Base-by-base conservation (phyloP, 176 grass and related monocot genomes). In the Neostapfia colusana region DNA sequence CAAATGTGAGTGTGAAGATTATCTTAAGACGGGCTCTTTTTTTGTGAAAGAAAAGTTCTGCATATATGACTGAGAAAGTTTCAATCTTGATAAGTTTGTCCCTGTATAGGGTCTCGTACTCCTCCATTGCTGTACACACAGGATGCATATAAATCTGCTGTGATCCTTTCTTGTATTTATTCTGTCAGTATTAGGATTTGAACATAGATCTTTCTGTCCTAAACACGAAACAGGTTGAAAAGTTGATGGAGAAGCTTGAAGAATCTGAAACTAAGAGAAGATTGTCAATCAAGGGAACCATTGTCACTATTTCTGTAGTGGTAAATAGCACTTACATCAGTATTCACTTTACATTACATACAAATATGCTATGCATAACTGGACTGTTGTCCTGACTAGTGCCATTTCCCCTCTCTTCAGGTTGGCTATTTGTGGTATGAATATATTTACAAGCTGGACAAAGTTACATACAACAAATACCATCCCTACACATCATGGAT, bases 401-500 rank as follows among this genome's bases (percentile, higher is more conserved):
- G 21, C n/a, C n/a, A n/a, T 75, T 6, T 91, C 23, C 40, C 76
- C 60, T 15, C 78, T 58, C 27, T 80, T 53, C 82, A 99, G 96
- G 81, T 41, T 89, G 96, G 87, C 16, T 99, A 89, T 68, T 56
- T 95, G 31, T 99, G 96, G 96, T 99, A 95, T 43, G 92, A 95
- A 58, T 95, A 95, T 66, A 99, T 99, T 79, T 99, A 99, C 83
- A 99, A 86, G 89, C 85, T 99, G 18, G 96, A 99, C 67, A 99
- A 87, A 79, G 48, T 95, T 59, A 92, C 96, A 24, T 99, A 99
- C 83, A 99, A 99, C 60, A 99, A 95, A 63, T 99, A 89, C 69
- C 96, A 99, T 90, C 96, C 96, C 21, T 99, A 99, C 69, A 99
- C 96, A 4, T 99, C 96, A 72, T 99, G 96, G 96, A 99, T 99